These are phyloP conservation scores for Clavaria fumosa DNA, from an alignment of 768 basidiomycete genomes.

Conservation along the genomic window DNA sequence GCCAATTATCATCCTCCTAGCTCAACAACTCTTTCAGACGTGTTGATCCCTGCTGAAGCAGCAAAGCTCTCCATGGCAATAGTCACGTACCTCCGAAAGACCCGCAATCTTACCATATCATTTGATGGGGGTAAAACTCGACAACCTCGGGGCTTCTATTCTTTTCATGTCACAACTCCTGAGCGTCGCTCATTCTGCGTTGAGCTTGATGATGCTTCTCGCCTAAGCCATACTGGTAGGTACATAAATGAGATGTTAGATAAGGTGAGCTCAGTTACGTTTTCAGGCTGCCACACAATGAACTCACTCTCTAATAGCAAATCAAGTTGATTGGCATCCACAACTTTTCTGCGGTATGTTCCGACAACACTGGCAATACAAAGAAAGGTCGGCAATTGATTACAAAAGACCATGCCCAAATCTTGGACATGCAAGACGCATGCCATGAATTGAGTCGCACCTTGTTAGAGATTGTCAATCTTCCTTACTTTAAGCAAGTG, in stretches of 20 bases:
- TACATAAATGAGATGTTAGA: slow-evolving; percentile 6
- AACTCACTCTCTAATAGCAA: slow-evolving; percentile 8
- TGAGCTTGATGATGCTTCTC: slow-evolving; percentile 8
- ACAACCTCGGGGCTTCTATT: slow-evolving; percentile 4
- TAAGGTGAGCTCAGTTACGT: slow-evolving; percentile 4
- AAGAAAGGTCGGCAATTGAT: slow-evolving; percentile 5
- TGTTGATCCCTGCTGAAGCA: slow-evolving; percentile 6
- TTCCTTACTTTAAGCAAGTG: slow-evolving; percentile 7
- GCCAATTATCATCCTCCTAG: slow-evolving; percentile 3
- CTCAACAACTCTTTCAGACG: slow-evolving; percentile 5
- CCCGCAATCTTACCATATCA: slow-evolving; percentile 6
- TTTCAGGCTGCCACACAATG: too few species aligned
- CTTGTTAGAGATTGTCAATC: slow-evolving; percentile 4
- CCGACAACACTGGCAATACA: slow-evolving; percentile 15
- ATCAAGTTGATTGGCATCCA: slow-evolving; percentile 10
- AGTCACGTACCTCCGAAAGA: slow-evolving; percentile 2
- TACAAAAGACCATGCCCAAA: slow-evolving; percentile 1
- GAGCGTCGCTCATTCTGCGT: slow-evolving; percentile 7
- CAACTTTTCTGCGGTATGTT: slow-evolving; percentile 10
- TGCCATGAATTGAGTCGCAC: slow-evolving; percentile 2
- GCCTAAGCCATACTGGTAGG: slow-evolving; percentile 9
- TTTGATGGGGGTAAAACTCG: slow-evolving; percentile 9
- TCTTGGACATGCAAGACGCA: slow-evolving; percentile 6
- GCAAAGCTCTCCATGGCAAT: slow-evolving; percentile 4
- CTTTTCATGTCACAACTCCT: slow-evolving; percentile 6